Evolutionary conservation across 2,329 filamentous ascomycete genomes (phyloP).

Genomic region (Epichloe gansuensis): DNA sequence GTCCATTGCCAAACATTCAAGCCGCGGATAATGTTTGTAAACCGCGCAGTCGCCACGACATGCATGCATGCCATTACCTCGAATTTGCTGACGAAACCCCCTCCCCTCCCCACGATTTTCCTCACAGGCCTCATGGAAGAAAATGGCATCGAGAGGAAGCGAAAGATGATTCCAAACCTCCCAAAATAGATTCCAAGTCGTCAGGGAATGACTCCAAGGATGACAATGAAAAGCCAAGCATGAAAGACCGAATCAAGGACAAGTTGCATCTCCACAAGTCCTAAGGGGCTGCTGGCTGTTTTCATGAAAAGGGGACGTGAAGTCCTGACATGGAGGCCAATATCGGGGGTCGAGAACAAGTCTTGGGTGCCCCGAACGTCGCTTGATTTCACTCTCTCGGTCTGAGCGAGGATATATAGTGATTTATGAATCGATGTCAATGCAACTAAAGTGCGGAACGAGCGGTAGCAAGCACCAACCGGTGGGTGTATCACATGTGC

Average conservation of each 20-base stretch:
- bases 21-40: not conserved
- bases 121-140: slow-evolving; percentile 21
- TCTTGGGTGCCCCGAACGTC: too few relatives aligned
- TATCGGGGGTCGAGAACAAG: too few relatives aligned
- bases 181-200: slow-evolving; percentile 8
- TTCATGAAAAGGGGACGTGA: not conserved
- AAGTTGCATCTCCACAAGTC: slow-evolving; percentile 44
- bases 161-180: not conserved
- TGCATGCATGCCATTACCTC: too few relatives aligned
- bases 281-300: not conserved
- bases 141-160: slow-evolving; percentile 18
- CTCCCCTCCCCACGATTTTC: too few relatives aligned
- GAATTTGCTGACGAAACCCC: too few relatives aligned
- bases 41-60: not conserved
- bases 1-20: not conserved
- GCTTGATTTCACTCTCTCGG: too few relatives aligned
- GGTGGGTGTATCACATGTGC: too few relatives aligned
- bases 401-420: too few relatives aligned
- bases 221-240: slow-evolving; percentile 34
- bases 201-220: slow-evolving; percentile 8
- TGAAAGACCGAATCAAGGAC: slow-evolving; percentile 55
- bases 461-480: too few relatives aligned
- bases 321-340: not conserved
- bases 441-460: too few relatives aligned
- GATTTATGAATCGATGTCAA: too few relatives aligned